Base-by-base conservation (phyloP, 257 asterid species). In the Solanum phureja region DNA sequence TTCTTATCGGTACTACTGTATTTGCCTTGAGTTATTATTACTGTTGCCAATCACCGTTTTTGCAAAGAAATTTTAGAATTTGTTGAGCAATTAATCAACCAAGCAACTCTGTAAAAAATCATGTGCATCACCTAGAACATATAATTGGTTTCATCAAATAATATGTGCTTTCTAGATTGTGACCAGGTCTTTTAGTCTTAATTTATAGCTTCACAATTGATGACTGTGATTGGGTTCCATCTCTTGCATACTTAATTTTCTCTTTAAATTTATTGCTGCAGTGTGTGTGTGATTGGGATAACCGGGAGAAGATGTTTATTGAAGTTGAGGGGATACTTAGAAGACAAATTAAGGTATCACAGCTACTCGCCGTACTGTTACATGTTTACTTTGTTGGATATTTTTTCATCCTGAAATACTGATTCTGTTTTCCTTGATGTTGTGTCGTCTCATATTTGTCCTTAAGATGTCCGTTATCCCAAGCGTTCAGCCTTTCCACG, bases 401-500 rank as follows among this genome's bases (percentile, higher is more conserved):
- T 64, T 33, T 88, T 40, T 27, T 58, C 44, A 33, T 40, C 83
- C 31, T 74, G 71, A 37, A 18, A 38, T 34, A 35, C 76, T 11
- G 44, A 75, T 71, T 73, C 52, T 76, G 35, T 56, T 40, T 69
- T 64, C 34, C 85, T 74, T 75, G 83, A 62, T 84, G 9, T 29
- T 69, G 40, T 87, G 21, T 11, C 31, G n/a, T 38, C 38, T 35
- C 12, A 9, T 40, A 37, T 66, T 19, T 68, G 35, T 77, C 64
- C 40, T 86, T 85, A 85, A 97, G 99, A 94, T 93, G 96, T 94
- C 98, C 58, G 92, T 97, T 88, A 94, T 97, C 88, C 99, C 99
- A 29, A 97, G 99, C 83, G 99, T 97, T 92, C 99, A 96, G 89
- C 99, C 99, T 86, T 97, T 97, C 91, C 99, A 97, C 93, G 99